Evolutionary conservation across 306 rosid species (phyloP), one percentile per base, ranked within the genome.

Genomic region (Acmispon strigosus): DNA sequence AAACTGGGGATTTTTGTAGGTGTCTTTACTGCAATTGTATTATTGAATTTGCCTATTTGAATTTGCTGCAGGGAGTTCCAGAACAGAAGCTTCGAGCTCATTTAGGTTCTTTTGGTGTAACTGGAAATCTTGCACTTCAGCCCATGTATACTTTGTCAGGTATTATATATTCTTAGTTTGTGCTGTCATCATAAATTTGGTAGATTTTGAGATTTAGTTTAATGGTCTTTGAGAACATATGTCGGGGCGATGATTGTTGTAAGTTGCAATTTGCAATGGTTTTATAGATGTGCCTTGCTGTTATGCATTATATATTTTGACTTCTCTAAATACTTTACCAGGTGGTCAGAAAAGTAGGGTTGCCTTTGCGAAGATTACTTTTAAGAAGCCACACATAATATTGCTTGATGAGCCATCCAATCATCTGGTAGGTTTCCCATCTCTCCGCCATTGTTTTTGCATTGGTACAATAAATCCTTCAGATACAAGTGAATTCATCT

Each of bases 341-440:
- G 99, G 99, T 74, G 99, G 99, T 75, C 99, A 95, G 86, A 95
- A 95, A 82, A 95, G 99, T 83, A 91, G 99, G 83, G 99, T 95
- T 66, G 99, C 99, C 41, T 95, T 95, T 69, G 87, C 99, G 11
- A 95, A 95, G 90, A 95, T 95, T 52, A 95, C 99, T 61, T 95
- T 91, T 81, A 95, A 80, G 96, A 95, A 95, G 80, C 99, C 99
- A 15, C 99, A 95, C 86, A 91, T 95, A 68, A 82, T 95, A 73
- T 82, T 95, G 79, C 99, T 95, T 62, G 99, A 95, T 76, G 99
- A 95, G 82, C 99, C 99, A 43, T 95, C 99, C 83, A 95, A 95
- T 86, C 99, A 95, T 85, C 83, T 95, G 92, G 97, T 86, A 82
- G 51, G 86, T 65, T 66, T 32, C 13, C 43, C 42, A n/a, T 69